These are phyloP conservation scores for Dryas drummondii DNA, from an alignment of 306 rosid genomes.

Conservation along the genomic window DNA sequence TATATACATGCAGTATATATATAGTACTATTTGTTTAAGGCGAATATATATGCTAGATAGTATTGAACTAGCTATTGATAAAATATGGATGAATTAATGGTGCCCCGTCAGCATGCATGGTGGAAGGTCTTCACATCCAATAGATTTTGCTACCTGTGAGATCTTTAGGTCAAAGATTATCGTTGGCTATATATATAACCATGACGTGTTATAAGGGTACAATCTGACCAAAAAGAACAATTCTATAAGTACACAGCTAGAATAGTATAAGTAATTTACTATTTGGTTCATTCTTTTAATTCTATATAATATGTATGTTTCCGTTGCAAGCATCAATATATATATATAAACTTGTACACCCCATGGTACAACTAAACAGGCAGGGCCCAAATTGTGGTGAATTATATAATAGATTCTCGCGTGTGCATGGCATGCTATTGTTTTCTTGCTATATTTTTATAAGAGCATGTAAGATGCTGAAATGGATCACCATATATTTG, in stretches of 20 bases:
- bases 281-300: background rate
- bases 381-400: conserved; percentile 21
- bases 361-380: conserved; percentile 5
- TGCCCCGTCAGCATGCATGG: conserved; percentile 22
- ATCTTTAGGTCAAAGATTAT: conserved; percentile 79
- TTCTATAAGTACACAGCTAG: background rate
- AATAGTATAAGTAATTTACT: background rate
- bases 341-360: background rate
- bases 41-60: conserved; percentile 12
- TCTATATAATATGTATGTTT: conserved; percentile 7
- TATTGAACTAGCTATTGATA: background rate
- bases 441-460: conserved; percentile 48
- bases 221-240: conserved; percentile 8
- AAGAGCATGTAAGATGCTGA: conserved; percentile 35
- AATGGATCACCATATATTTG: background rate
- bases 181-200: conserved; percentile 29
- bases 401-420: conserved; percentile 38
- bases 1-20: too few species aligned
- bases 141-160: conserved; percentile 48
- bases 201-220: conserved; percentile 14
- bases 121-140: conserved; percentile 41
- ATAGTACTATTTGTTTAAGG: background rate
- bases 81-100: conserved; percentile 20
- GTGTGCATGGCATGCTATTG: conserved; percentile 47
- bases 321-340: conserved; percentile 14